Percentiles rank a stretch among this genome's conserved stretches.
Evolutionary conservation across 768 basidiomycete genomes (phyloP).

Genomic region (Coprinellus aureogranulatus): DNA sequence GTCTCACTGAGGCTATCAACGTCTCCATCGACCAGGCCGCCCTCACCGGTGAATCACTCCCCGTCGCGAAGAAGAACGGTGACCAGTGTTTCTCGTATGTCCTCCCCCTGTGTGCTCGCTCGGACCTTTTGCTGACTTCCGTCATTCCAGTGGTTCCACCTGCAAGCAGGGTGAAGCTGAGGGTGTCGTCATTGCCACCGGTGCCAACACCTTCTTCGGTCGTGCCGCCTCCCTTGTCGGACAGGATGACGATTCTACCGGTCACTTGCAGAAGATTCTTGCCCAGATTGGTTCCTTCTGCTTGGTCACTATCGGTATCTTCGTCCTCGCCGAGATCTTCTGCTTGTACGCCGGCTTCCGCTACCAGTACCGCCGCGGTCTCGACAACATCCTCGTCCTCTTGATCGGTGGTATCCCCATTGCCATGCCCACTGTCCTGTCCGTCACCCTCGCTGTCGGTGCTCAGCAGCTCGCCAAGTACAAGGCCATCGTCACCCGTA

Average conservation of each 20-base stretch:
- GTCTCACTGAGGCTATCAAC: slow-evolving; percentile 94
- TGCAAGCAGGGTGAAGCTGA: slow-evolving; percentile 99
- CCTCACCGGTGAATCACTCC: slow-evolving; percentile 95
- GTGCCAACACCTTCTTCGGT: slow-evolving; percentile 98
- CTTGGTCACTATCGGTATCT: slow-evolving; percentile 91
- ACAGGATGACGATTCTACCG: slow-evolving; percentile 95
- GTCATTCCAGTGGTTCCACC: slow-evolving; percentile 75
- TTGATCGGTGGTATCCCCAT: slow-evolving; percentile 99
- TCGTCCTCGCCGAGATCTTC: slow-evolving; percentile 92
- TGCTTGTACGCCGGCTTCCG: slow-evolving; percentile 91
- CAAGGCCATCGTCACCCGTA: slow-evolving; percentile 99
- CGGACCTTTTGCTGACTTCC: slow-evolving; percentile 2
- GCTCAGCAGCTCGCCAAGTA: slow-evolving; percentile 98
- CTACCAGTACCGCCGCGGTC: slow-evolving; percentile 89
- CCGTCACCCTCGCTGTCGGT: slow-evolving; percentile 97
- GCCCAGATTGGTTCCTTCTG: slow-evolving; percentile 99
- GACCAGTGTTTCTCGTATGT: slow-evolving; percentile 98
- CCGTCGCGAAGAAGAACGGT: slow-evolving; percentile 83
- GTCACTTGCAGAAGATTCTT: slow-evolving; percentile 98
- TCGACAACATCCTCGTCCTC: slow-evolving; percentile 96
- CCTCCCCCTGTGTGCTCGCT: slow-evolving; percentile 5
- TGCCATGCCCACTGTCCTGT: slow-evolving; percentile 98
- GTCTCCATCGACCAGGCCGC: slow-evolving; percentile 98
- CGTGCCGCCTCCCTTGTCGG: slow-evolving; percentile 97
- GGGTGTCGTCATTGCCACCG: slow-evolving; percentile 97